Conservation (phyloP, 1,284 basidiomycete species). For the Athelia psychrophila region DNA sequence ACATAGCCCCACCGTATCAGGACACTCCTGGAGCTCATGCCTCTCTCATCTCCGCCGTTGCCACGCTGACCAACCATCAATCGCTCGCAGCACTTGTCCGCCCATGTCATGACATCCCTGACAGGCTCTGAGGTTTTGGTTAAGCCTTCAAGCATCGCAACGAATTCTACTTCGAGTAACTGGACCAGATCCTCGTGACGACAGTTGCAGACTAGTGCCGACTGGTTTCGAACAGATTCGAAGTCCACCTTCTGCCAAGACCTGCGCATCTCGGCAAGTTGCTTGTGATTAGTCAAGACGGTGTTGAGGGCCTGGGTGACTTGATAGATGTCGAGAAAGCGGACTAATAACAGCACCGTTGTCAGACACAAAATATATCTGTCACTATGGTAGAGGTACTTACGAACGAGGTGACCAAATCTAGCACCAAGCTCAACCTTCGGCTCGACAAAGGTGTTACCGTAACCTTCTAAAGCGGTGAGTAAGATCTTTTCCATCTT, state of each 20-base stretch:
- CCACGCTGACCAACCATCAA: conserved; percentile 69
- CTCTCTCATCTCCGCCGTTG: conserved; percentile 61
- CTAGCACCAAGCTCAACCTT: conserved; percentile 86
- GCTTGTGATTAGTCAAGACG: conserved; percentile 82
- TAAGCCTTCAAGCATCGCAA: conserved; percentile 68
- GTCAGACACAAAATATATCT: conserved; percentile 8
- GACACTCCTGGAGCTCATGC: conserved; percentile 81
- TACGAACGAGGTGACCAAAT: conserved; percentile 84
- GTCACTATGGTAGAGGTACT: conserved; percentile 31
- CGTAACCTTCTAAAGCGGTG: conserved; percentile 76
- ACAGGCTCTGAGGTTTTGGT: conserved; percentile 78
- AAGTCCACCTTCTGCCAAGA: conserved; percentile 87
- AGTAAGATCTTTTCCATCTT: conserved; percentile 89
- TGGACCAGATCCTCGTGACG: conserved; percentile 85
- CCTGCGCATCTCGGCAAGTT: conserved; percentile 79
- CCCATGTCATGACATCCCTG: conserved; percentile 84
- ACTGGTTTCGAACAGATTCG: conserved; percentile 86
- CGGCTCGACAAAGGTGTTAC: conserved; percentile 87
- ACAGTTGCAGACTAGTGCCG: conserved; percentile 88
- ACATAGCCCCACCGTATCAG: conserved; percentile 90
- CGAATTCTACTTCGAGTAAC: conserved; percentile 81
- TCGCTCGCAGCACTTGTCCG: conserved; percentile 82
- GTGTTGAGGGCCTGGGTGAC: conserved; percentile 84
- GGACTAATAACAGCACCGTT: conserved; percentile 47
- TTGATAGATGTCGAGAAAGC: conserved; percentile 87